Evolutionary conservation across 2,329 filamentous ascomycete genomes (phyloP).

Genomic region (Chaetomium strumarium): DNA sequence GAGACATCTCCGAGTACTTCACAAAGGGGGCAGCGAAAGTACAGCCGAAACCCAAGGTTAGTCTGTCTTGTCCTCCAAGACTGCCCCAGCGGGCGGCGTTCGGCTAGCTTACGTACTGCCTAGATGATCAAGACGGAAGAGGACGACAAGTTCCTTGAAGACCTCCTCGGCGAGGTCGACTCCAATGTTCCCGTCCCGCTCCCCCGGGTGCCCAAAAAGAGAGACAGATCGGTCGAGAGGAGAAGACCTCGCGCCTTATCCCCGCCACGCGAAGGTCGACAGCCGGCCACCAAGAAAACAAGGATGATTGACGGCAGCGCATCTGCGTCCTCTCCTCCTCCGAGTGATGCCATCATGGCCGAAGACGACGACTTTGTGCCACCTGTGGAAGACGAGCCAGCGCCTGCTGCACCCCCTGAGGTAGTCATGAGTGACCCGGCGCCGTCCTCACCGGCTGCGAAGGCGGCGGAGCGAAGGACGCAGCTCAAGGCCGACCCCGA

Average conservation of each 20-base stretch:
- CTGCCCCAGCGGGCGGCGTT: not conserved
- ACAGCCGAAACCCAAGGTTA: slow-evolving; percentile 75
- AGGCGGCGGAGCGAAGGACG: slow-evolving; percentile 67
- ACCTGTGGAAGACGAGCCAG: slow-evolving; percentile 56
- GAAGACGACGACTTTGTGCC: slow-evolving; percentile 52
- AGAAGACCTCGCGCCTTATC: slow-evolving; percentile 77
- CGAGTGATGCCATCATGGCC: slow-evolving; percentile 45
- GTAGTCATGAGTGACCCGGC: slow-evolving; percentile 80
- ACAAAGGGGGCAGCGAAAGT: slow-evolving; percentile 63
- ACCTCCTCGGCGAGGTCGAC: slow-evolving; percentile 83
- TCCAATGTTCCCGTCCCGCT: slow-evolving; percentile 56
- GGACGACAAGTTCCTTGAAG: slow-evolving; percentile 80
- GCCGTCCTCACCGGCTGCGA: slow-evolving; percentile 80
- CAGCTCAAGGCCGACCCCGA: slow-evolving; percentile 43
- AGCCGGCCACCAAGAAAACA: slow-evolving; percentile 49
- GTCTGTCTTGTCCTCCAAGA: slow-evolving; percentile 6
- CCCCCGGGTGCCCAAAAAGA: slow-evolving; percentile 53
- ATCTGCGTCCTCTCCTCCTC: slow-evolving; percentile 41
- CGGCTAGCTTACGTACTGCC: slow-evolving; percentile 11
- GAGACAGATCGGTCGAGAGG: slow-evolving; percentile 67
- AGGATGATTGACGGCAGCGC: slow-evolving; percentile 47
- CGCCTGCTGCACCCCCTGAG: slow-evolving; percentile 35
- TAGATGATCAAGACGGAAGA: slow-evolving; percentile 75
- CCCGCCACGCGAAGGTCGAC: slow-evolving; percentile 55
- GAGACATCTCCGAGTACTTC: slow-evolving; percentile 93